Evolutionary conservation across 768 basidiomycete genomes (phyloP).

Genomic region (Leccinum sublutescens): DNA sequence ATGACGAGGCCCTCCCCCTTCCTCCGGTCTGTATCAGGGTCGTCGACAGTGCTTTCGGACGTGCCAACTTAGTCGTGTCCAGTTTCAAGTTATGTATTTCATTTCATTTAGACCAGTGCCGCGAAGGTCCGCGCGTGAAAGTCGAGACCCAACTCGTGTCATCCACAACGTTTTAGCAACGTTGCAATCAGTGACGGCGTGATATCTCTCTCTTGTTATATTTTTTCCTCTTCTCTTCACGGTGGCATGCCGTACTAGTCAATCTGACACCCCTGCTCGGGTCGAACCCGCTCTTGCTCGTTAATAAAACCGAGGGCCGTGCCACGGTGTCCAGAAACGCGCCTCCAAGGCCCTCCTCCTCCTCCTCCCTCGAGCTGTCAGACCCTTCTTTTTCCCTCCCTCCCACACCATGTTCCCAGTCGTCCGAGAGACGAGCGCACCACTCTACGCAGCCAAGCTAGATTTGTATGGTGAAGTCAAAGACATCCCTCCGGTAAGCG

Average conservation of each 20-base stretch:
- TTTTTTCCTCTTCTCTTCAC: conserved; percentile 4
- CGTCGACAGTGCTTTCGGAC: not conserved
- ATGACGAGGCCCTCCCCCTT: not conserved
- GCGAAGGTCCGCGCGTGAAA: conserved; percentile 3
- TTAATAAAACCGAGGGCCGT: conserved; percentile 12
- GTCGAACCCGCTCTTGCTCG: not conserved
- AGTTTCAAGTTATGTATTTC: not conserved
- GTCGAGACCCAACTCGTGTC: conserved; percentile 21
- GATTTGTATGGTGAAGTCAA: conserved; percentile 31
- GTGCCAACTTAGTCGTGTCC: not conserved
- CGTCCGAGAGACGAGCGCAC: conserved; percentile 23
- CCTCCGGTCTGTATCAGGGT: not conserved
- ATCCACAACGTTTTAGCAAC: conserved; percentile 32
- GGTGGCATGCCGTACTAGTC: conserved; percentile 10
- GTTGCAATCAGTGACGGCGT: conserved; percentile 21
- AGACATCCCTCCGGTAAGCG: conserved; percentile 29
- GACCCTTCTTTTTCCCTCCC: not conserved
- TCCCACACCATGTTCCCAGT: conserved; percentile 11
- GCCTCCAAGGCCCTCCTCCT: not conserved
- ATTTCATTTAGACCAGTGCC: not conserved
- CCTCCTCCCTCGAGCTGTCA: not conserved
- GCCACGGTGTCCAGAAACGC: not conserved
- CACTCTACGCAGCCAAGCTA: conserved; percentile 26
- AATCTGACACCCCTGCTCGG: conserved; percentile 8
- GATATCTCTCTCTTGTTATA: conserved; percentile 1